A percentile compares a stretch with the other conserved stretches of the same genome.
These are phyloP conservation scores for Cubamyces sp. DNA, from an alignment of 768 basidiomycete species.

Conservation along the genomic window DNA sequence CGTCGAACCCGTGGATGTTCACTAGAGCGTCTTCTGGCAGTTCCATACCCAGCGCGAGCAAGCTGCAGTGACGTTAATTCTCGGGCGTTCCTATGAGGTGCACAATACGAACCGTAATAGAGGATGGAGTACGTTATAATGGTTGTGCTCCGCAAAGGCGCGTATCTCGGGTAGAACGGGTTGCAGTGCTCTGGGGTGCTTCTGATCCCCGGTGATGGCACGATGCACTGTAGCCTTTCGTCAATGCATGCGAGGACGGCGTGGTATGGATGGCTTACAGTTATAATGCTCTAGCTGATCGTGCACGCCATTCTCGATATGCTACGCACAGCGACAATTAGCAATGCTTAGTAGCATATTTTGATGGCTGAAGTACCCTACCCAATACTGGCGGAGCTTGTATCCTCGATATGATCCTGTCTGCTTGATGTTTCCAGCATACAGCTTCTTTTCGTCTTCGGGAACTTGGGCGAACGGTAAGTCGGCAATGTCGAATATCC, in stretches of 20 bases:
- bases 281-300: conserved; percentile 69
- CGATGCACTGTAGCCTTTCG: conserved; percentile 47
- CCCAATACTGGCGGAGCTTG: conserved; percentile 59
- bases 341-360: not conserved
- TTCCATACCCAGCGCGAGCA: conserved; percentile 49
- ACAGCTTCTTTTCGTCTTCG: conserved; percentile 39
- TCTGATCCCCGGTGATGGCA: conserved; percentile 44
- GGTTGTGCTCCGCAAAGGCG: conserved; percentile 53
- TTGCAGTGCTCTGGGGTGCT: conserved; percentile 53
- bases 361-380: conserved; percentile 27
- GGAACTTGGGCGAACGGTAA: conserved; percentile 39
- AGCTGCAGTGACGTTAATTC: conserved; percentile 25
- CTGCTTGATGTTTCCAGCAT: conserved; percentile 39
- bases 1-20: conserved; percentile 43
- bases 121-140: conserved; percentile 54
- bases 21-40: conserved; percentile 50
- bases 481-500: conserved; percentile 43
- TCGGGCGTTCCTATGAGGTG: not conserved
- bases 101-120: conserved; percentile 42
- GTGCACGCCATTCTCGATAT: conserved; percentile 59
- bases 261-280: conserved; percentile 40
- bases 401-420: conserved; percentile 59
- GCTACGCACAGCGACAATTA: conserved; percentile 40
- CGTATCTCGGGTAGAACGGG: conserved; percentile 58
- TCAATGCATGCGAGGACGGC: not conserved